Base-by-base conservation (phyloP, 305 asterid genomes). In the Withania somnifera region DNA sequence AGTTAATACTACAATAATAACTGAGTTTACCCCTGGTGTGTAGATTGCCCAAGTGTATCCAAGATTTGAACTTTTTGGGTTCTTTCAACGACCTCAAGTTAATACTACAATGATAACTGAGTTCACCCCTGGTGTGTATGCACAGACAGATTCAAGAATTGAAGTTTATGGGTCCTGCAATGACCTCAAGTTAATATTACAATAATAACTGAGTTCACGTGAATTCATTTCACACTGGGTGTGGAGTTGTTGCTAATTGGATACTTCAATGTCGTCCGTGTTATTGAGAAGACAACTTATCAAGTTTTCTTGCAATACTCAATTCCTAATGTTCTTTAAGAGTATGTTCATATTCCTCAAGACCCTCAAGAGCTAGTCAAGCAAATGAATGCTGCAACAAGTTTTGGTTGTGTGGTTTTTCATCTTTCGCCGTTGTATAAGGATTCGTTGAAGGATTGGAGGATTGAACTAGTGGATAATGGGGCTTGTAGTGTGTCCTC, bases 401-500 rank as follows among this genome's bases (percentile, higher is more conserved):
- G 84, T 36, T 52, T 26, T 7, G 60, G 69, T 61, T 42, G 22
- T n/a, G 52, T 77, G 42, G 82, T 86, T 83, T 81, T 89, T 82
- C 90, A 84, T 28, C 89, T 91, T 6, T 95, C 97, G 10, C 96
- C 97, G 0, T 82, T 91, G 50, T 89, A 86, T 85, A 71, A 75
- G 47, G 83, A 76, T 30, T 78, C 67, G 30, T 64, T 86, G 83
- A 86, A 84, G 45, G 87, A 85, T 73, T 91, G 84, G 84, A 87
- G 77, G 81, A 87, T 93, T 69, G 92, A 93, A 63, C 81, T 93
- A 60, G 86, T 91, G 28, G 97, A 95, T 86, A 88, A 91, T 64
- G 94, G 90, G 38, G 73, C 93, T 47, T 93, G 98, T 95, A 90
- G 67, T 11, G 87, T 93, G 58, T 90, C 97, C 36, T 89, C 94